Conservation (phyloP, 2,329 filamentous ascomycete species). For the Pestalotiopsis fici region DNA sequence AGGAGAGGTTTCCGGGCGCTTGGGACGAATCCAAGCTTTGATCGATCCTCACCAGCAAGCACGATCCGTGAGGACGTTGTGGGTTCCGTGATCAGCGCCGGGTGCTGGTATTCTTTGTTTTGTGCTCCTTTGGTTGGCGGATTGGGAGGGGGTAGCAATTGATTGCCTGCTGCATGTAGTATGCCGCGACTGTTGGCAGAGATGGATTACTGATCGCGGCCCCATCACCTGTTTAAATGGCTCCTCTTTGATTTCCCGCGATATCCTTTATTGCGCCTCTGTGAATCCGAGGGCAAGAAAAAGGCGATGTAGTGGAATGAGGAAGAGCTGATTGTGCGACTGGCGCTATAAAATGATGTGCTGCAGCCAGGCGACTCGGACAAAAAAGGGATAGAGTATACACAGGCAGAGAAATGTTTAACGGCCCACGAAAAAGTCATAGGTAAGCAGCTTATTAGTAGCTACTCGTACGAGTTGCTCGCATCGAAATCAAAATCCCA, state of each 20-base stretch:
- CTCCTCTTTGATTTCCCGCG: neutral
- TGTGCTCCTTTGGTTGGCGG: neutral
- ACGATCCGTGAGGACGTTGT: neutral
- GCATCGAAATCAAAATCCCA: neutral
- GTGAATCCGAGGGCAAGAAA: neutral
- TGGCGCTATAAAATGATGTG: too few relatives aligned
- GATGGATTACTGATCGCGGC: neutral
- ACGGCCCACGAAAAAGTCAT: too few relatives aligned
- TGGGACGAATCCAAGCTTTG: neutral
- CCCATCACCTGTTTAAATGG: neutral
- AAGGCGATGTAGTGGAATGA: neutral
- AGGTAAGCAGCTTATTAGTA: too few relatives aligned
- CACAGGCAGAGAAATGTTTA: too few relatives aligned
- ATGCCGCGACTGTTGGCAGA: neutral
- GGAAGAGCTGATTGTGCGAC: neutral
- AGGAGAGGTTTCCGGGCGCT: neutral
- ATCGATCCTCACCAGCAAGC: neutral
- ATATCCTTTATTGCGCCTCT: neutral
- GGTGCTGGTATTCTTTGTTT: neutral
- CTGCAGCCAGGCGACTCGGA: too few relatives aligned
- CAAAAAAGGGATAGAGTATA: too few relatives aligned
- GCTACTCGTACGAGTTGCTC: neutral
- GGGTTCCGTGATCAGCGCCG: neutral
- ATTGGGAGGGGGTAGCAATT: neutral
- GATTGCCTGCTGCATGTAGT: neutral